Evolutionary conservation across 2,329 filamentous ascomycete genomes (phyloP).

Genomic region (Cladosporium cucumerinum): DNA sequence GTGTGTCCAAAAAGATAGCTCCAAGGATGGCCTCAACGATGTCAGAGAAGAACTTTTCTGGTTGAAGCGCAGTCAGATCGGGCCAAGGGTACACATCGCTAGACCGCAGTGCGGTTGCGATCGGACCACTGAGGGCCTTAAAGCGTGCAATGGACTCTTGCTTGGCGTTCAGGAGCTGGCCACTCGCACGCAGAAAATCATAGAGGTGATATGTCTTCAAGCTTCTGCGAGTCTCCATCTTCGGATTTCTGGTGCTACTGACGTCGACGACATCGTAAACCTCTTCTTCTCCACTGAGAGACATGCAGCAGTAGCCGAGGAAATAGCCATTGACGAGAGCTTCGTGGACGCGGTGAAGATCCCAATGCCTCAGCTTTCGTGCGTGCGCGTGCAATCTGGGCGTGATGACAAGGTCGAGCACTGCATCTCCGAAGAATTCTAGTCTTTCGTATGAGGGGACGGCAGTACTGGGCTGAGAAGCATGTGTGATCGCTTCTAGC

Average conservation of each 20-base stretch:
- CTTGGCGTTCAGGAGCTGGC: constrained; percentile 49
- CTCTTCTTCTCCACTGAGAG: constrained; percentile 43
- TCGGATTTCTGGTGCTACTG: neutral
- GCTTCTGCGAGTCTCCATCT: neutral
- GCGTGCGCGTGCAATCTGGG: constrained; percentile 56
- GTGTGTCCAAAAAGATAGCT: constrained; percentile 76
- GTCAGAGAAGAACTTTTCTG: constrained; percentile 79
- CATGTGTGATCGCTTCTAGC: constrained; percentile 76
- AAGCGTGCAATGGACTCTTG: constrained; percentile 47
- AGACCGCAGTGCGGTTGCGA: constrained; percentile 51
- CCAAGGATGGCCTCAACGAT: constrained; percentile 77
- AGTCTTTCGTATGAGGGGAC: constrained; percentile 67
- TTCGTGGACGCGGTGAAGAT: constrained; percentile 75
- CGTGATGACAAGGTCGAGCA: constrained; percentile 76
- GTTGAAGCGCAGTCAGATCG: constrained; percentile 60
- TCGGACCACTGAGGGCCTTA: constrained; percentile 43
- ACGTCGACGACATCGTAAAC: constrained; percentile 24
- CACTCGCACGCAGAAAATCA: constrained; percentile 32
- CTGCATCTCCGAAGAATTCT: constrained; percentile 82
- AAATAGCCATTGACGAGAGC: constrained; percentile 78
- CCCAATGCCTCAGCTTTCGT: constrained; percentile 47
- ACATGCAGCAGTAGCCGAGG: constrained; percentile 72
- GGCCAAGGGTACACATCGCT: constrained; percentile 71
- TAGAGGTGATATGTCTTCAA: constrained; percentile 23
- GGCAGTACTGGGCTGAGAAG: constrained; percentile 37